These are phyloP conservation scores for Scheffersomyces parashehatae DNA, from an alignment of 1,139 yeast species.

Conservation along the genomic window DNA sequence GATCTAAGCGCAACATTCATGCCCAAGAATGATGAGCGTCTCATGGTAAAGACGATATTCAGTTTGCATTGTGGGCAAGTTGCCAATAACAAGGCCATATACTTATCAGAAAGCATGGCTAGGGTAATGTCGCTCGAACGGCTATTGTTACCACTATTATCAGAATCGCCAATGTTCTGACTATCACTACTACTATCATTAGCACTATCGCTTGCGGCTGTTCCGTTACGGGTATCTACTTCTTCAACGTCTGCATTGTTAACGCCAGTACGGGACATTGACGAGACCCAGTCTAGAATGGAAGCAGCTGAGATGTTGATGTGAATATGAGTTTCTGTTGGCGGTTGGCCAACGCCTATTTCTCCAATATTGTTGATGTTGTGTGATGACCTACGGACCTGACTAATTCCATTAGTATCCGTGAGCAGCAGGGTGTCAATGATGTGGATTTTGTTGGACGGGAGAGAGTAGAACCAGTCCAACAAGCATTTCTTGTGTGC, in stretches of 20 bases:
- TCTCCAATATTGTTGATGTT: constrained; percentile 1
- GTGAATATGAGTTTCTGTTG: constrained; percentile 11
- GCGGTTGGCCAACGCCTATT: constrained; percentile 17
- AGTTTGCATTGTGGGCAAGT: constrained; percentile 49
- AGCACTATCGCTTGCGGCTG: neutral
- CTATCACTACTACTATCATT: neutral
- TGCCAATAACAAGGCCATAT: constrained; percentile 25
- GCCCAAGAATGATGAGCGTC: constrained; percentile 29
- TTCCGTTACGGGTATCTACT: neutral
- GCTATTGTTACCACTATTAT: neutral
- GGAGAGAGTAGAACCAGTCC: constrained; percentile 46
- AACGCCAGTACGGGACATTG: constrained; percentile 5
- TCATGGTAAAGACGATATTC: constrained; percentile 36
- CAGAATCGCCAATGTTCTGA: neutral
- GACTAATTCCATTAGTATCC: constrained; percentile 1
- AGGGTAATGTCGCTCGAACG: neutral
- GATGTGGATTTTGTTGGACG: constrained; percentile 28
- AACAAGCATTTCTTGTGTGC: constrained; percentile 43
- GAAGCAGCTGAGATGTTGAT: constrained; percentile 20
- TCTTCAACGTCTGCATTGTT: neutral
- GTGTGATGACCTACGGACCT: constrained; percentile 1
- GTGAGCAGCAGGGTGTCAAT: constrained; percentile 16
- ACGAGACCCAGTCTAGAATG: constrained; percentile 20
- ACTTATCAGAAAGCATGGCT: neutral
- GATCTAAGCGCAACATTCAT: constrained; percentile 21